Conservation (phyloP, 2,329 filamentous ascomycete species). For the Nothophoma quercina region DNA sequence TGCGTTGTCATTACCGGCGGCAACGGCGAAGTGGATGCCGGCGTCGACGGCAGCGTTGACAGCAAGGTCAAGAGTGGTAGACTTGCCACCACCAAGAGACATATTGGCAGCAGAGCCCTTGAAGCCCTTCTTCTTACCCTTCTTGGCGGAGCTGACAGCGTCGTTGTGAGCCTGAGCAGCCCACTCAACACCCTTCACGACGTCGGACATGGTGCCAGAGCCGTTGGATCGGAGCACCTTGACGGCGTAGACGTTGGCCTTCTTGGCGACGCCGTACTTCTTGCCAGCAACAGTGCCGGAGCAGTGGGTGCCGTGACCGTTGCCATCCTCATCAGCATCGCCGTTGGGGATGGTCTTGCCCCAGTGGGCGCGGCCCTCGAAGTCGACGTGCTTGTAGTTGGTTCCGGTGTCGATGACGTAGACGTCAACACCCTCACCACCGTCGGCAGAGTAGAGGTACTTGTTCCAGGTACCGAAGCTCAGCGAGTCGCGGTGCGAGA, state of each 20-base stretch:
- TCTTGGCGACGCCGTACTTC: constrained; percentile 99
- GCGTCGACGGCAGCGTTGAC: constrained; percentile 92
- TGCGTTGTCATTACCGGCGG: constrained; percentile 97
- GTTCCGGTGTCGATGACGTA: constrained; percentile 99
- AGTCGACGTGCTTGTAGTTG: constrained; percentile 93
- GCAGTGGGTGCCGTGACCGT: constrained; percentile 99
- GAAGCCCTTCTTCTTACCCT: constrained; percentile 92
- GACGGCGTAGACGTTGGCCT: constrained; percentile 94
- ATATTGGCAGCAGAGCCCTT: constrained; percentile 99
- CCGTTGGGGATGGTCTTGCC: constrained; percentile 91
- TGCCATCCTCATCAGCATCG: constrained; percentile 90
- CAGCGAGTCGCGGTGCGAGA: constrained; percentile 89
- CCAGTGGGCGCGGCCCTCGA: constrained; percentile 94
- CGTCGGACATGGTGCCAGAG: constrained; percentile 97
- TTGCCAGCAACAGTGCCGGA: constrained; percentile 96
- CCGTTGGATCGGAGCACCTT: constrained; percentile 98
- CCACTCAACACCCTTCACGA: constrained; percentile 97
- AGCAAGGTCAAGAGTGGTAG: constrained; percentile 84
- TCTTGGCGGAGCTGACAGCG: constrained; percentile 80
- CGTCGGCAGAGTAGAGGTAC: constrained; percentile 89
- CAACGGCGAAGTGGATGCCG: constrained; percentile 96
- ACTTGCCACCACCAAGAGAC: constrained; percentile 98
- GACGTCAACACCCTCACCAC: constrained; percentile 96
- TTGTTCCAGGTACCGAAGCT: constrained; percentile 97
- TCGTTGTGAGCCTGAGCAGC: constrained; percentile 82